Conservation (phyloP, 257 asterid genomes). For the Linaria vulgaris region DNA sequence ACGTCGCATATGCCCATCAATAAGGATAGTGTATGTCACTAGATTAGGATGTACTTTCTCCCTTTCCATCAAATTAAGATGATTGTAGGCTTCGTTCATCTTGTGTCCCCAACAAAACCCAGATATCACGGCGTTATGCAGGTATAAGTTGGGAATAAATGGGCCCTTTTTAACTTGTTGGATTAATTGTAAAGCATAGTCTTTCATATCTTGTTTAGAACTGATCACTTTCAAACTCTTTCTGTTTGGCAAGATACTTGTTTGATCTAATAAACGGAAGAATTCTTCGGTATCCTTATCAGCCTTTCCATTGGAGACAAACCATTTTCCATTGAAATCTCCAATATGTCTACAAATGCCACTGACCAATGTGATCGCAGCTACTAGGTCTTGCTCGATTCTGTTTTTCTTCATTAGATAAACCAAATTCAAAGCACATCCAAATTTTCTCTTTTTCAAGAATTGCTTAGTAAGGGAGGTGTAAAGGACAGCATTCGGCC, state of each 20-base stretch:
- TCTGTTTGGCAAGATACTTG: constrained; percentile 22
- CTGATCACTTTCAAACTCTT: constrained; percentile 24
- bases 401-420: constrained; percentile 55
- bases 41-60: constrained; percentile 54
- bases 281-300: constrained; percentile 40
- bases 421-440: constrained; percentile 48
- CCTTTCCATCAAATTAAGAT: constrained; percentile 41
- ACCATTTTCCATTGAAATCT: constrained; percentile 32
- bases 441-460: constrained; percentile 50
- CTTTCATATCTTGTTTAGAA: constrained; percentile 40
- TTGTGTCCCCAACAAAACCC: constrained; percentile 44
- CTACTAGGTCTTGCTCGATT: constrained; percentile 45
- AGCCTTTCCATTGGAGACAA: constrained; percentile 25
- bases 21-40: constrained; percentile 62
- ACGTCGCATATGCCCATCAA: constrained; percentile 45
- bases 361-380: constrained; percentile 46
- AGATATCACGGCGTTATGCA: constrained; percentile 47
- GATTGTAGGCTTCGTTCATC: constrained; percentile 50
- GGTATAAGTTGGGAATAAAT: constrained; percentile 43
- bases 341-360: constrained; percentile 52
- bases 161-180: constrained; percentile 25
- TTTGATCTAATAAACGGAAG: constrained; percentile 40
- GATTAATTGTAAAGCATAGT: constrained; percentile 35
- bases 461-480: constrained; percentile 60
- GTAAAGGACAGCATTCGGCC: constrained; percentile 53